Conservation (phyloP, 129 eudicot species). For the Kitagawia praeruptora region DNA sequence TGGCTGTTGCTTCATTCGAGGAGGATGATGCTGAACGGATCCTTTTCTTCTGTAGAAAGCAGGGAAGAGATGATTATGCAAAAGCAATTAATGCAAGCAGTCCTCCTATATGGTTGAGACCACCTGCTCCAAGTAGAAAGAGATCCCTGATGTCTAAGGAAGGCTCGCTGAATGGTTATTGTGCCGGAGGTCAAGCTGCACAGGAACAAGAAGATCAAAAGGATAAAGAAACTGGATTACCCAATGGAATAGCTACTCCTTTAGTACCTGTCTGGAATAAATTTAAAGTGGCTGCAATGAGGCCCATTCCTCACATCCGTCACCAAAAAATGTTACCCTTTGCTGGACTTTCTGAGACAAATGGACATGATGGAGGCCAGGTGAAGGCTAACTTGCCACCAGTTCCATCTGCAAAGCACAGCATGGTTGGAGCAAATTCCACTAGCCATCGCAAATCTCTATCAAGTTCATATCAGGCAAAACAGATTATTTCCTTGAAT, state of each 20-base stretch:
- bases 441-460: constrained; percentile 56
- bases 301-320: constrained; percentile 80
- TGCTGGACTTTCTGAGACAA: constrained; percentile 46
- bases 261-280: constrained; percentile 38
- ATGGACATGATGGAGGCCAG: constrained; percentile 56
- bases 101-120: constrained; percentile 76
- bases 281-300: constrained; percentile 68
- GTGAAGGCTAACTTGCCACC: constrained; percentile 36
- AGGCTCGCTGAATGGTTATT: constrained; percentile 16
- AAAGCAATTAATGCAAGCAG: constrained; percentile 14
- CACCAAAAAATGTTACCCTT: constrained; percentile 85
- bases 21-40: constrained; percentile 83
- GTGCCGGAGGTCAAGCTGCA: constrained; percentile 11
- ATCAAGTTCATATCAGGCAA: constrained; percentile 59
- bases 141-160: constrained; percentile 33
- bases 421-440: constrained; percentile 39
- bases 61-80: constrained; percentile 19
- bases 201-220: constrained; percentile 25
- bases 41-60: constrained; percentile 52
- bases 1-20: constrained; percentile 95
- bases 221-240: constrained; percentile 22
- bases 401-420: constrained; percentile 44
- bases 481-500: constrained; percentile 78
- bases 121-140: constrained; percentile 82
- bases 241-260: constrained; percentile 34